Conservation (phyloP, 2,329 filamentous ascomycete genomes). For the Clonostachys solani region DNA sequence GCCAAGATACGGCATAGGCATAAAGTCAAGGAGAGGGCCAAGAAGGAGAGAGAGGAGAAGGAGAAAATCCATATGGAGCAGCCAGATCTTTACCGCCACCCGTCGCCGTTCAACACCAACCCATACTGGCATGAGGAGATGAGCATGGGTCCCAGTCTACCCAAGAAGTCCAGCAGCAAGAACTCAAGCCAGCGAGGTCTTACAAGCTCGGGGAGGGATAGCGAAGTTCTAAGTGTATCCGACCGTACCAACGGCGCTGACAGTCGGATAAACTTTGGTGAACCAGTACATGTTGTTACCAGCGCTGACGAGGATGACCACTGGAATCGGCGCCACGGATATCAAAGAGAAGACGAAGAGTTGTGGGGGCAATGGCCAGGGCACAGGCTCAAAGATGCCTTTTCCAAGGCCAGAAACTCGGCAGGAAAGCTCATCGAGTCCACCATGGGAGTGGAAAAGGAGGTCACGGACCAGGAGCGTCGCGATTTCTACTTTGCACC, state of each 20-base stretch:
- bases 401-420: conserved; percentile 53
- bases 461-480: conserved; percentile 47
- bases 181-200: conserved; percentile 56
- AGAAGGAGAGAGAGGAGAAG: conserved; percentile 62
- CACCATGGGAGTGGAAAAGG: conserved; percentile 46
- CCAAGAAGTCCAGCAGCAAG: conserved; percentile 56
- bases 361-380: conserved; percentile 68
- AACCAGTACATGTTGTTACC: conserved; percentile 37
- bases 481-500: conserved; percentile 58
- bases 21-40: conserved; percentile 67
- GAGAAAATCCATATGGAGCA: conserved; percentile 62
- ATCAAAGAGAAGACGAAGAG: conserved; percentile 85
- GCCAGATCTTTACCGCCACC: conserved; percentile 73
- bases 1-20: conserved; percentile 64
- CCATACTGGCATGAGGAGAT: conserved; percentile 89
- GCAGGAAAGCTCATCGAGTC: conserved; percentile 50
- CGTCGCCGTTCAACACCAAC: conserved; percentile 80
- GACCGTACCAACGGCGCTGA: conserved; percentile 25
- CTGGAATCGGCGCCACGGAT: conserved; percentile 69
- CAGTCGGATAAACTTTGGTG: conserved; percentile 1
- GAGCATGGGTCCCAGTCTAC: conserved; percentile 69
- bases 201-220: conserved; percentile 53
- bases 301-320: conserved; percentile 43
- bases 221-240: conserved; percentile 34
- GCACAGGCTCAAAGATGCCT: conserved; percentile 52